Conservation (phyloP, 78 protist genomes). For the Speleostelium caveatum region DNA sequence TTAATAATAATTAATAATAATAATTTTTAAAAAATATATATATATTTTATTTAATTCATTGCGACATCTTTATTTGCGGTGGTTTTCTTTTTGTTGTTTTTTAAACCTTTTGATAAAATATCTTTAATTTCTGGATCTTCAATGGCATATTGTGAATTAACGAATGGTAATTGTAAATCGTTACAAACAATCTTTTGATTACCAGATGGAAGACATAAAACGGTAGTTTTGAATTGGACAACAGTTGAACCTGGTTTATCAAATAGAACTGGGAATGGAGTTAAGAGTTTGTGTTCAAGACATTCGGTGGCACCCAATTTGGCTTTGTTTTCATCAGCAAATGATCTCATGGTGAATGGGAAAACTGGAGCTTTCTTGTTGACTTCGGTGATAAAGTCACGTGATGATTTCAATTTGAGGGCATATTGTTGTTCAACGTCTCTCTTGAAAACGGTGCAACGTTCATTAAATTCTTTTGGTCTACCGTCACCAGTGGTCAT, state of each 20-base stretch:
- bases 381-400: constrained; percentile 86
- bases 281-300: constrained; percentile 89
- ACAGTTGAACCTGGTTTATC: constrained; percentile 88
- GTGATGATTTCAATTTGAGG: constrained; percentile 93
- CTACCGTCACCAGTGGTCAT: constrained; percentile 95
- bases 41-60: constrained; percentile 3
- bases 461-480: constrained; percentile 51
- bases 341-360: constrained; percentile 85
- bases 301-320: constrained; percentile 94
- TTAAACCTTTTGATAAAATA: constrained; percentile 21
- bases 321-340: constrained; percentile 86
- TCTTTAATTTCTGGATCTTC: constrained; percentile 7
- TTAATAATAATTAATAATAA: too few relatives aligned
- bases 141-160: constrained; percentile 29
- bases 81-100: constrained; percentile 21
- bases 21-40: background rate
- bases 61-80: background rate
- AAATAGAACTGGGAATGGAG: constrained; percentile 93
- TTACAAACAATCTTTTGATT: constrained; percentile 43
- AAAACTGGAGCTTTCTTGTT: constrained; percentile 51
- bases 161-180: constrained; percentile 61
- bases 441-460: constrained; percentile 94
- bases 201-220: constrained; percentile 67
- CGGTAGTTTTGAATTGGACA: constrained; percentile 96
- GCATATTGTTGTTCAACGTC: constrained; percentile 85